These are phyloP conservation scores for Lolium rigidum DNA, from an alignment of 176 grass and related monocot species.

Conservation along the genomic window DNA sequence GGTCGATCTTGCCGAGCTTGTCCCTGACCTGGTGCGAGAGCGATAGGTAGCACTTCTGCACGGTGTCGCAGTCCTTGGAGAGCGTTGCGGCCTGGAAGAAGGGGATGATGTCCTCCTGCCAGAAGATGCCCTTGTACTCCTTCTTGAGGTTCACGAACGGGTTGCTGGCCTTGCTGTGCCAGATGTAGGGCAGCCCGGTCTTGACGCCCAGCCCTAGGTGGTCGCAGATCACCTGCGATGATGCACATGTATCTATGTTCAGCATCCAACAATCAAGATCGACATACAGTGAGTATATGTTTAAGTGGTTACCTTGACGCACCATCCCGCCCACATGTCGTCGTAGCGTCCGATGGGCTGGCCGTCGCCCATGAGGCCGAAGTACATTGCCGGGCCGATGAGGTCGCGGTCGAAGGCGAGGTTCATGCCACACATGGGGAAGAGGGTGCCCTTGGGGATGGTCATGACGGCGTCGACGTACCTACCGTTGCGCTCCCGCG, in stretches of 20 bases:
- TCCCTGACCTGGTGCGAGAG: conserved; percentile 67
- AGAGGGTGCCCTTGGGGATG: conserved; percentile 69
- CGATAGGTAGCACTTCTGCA: conserved; percentile 67
- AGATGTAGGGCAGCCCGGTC: conserved; percentile 70
- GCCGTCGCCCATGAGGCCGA: conserved; percentile 74
- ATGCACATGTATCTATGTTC: background rate
- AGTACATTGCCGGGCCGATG: conserved; percentile 77
- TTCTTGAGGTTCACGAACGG: conserved; percentile 74
- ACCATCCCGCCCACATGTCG: conserved; percentile 81
- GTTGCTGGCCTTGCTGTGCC: conserved; percentile 76
- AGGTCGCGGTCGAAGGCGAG: conserved; percentile 72
- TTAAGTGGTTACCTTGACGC: conserved; percentile 73
- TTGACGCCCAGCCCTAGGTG: conserved; percentile 61
- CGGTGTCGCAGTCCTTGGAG: conserved; percentile 60
- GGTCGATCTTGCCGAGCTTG: conserved; percentile 60
- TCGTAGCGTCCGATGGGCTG: conserved; percentile 79
- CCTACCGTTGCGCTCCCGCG: conserved; percentile 64
- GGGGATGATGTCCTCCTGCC: conserved; percentile 75
- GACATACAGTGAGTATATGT: too few species aligned
- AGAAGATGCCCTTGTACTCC: conserved; percentile 75
- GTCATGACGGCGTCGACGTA: conserved; percentile 75
- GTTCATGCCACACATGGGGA: conserved; percentile 81
- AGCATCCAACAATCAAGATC: too few species aligned
- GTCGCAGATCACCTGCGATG: conserved; percentile 65
- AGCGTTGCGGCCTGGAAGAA: conserved; percentile 58